Percentiles rank a stretch among this genome's conserved stretches.
Evolutionary conservation across 2,329 filamentous ascomycete genomes (phyloP).

Genomic region (Phoma sp.): DNA sequence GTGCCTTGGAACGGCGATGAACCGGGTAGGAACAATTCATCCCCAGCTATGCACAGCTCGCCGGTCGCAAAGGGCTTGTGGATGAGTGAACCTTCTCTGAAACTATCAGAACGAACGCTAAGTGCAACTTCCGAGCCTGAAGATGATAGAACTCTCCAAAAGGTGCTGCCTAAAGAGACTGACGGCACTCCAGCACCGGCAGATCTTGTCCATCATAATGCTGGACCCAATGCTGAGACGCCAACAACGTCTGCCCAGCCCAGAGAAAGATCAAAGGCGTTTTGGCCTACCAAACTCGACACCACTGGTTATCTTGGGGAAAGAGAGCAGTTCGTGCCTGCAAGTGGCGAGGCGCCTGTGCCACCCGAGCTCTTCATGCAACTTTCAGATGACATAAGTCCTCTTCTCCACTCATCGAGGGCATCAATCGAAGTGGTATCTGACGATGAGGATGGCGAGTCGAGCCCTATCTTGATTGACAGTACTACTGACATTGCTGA

Average conservation of each 20-base stretch:
- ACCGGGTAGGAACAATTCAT: background rate
- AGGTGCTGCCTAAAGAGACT: background rate
- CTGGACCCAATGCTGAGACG: background rate
- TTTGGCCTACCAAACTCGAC: conserved; percentile 2
- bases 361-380: conserved; percentile 6
- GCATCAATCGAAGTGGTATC: conserved; percentile 12
- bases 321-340: background rate
- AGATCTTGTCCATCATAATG: background rate
- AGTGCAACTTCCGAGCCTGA: background rate
- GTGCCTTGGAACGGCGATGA: background rate
- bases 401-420: conserved; percentile 26
- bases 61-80: conserved; percentile 9
- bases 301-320: background rate
- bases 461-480: background rate
- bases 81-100: conserved; percentile 11
- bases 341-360: conserved; percentile 11
- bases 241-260: background rate
- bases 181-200: conserved; percentile 2
- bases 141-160: background rate
- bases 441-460: conserved; percentile 6
- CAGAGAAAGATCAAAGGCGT: background rate
- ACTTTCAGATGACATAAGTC: conserved; percentile 23
- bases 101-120: background rate
- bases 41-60: conserved; percentile 1
- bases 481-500: background rate